Evolutionary conservation across 2,329 filamentous ascomycete species (phyloP).

Genomic region (Botrytis byssoidea): DNA sequence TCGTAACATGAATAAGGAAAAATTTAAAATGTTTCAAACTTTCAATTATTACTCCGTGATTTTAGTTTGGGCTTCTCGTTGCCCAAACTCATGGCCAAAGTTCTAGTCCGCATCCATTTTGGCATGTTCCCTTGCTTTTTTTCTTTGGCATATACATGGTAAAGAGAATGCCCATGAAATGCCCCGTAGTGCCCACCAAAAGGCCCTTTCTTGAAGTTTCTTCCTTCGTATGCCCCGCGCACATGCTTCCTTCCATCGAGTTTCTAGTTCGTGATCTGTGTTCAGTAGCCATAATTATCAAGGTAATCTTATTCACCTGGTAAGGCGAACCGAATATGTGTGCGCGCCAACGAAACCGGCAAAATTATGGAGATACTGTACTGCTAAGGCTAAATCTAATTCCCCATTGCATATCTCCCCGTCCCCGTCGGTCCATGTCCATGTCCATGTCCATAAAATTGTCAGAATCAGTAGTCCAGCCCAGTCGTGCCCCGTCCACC

Average conservation of each 20-base stretch:
- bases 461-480: conserved; percentile 6
- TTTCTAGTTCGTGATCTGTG: conserved; percentile 14
- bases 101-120: not conserved
- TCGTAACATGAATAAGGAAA: not conserved
- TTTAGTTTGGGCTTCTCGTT: not conserved
- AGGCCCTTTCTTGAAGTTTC: conserved; percentile 3
- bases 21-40: not conserved
- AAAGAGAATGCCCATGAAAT: not conserved
- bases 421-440: not conserved
- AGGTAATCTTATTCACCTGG: not conserved
- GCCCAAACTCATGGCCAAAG: not conserved
- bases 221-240: conserved; percentile 6
- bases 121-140: not conserved
- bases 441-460: not conserved
- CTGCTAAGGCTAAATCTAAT: not conserved
- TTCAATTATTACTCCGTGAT: not conserved
- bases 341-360: conserved; percentile 3
- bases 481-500: not conserved
- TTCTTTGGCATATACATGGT: not conserved
- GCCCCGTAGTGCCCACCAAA: conserved; percentile 11
- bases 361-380: conserved; percentile 8
- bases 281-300: not conserved
- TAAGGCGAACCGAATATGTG: conserved; percentile 15
- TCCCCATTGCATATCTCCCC: not conserved
- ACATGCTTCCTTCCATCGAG: conserved; percentile 9